A percentile compares a stretch with the other conserved stretches of the same genome.
Conservation (phyloP, 495 filamentous ascomycete species). For the Tuber umbilicatum region DNA sequence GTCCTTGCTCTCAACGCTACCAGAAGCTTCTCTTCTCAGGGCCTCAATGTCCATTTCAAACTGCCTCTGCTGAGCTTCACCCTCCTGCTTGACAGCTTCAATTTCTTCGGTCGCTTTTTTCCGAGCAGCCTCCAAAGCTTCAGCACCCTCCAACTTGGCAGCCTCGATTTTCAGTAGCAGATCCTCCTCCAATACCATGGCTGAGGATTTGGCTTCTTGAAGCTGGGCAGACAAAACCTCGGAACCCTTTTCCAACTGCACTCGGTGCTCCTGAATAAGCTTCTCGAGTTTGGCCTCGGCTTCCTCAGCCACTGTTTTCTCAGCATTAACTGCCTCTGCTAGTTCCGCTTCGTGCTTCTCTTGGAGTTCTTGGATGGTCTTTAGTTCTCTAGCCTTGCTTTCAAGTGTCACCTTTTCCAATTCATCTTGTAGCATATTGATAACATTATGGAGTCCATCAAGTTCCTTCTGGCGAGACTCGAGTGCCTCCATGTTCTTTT, state of each 20-base stretch:
- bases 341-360: constrained; percentile 42
- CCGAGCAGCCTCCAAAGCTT: constrained; percentile 26
- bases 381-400: constrained; percentile 44
- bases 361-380: constrained; percentile 46
- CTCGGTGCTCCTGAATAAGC: constrained; percentile 35
- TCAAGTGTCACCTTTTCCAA: constrained; percentile 45
- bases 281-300: constrained; percentile 32
- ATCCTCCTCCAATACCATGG: constrained; percentile 28
- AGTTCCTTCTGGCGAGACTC: constrained; percentile 38
- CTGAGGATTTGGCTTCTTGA: constrained; percentile 19
- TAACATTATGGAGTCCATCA: constrained; percentile 46
- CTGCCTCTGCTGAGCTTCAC: constrained; percentile 12
- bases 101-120: constrained; percentile 22
- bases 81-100: constrained; percentile 20
- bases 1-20: constrained; percentile 29
- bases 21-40: constrained; percentile 21
- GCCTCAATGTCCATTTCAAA: constrained; percentile 24
- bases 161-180: constrained; percentile 22
- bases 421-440: constrained; percentile 47
- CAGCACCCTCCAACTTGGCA: constrained; percentile 23
- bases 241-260: constrained; percentile 35
- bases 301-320: constrained; percentile 24
- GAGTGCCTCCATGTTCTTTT: constrained; percentile 45
- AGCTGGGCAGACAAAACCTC: constrained; percentile 26
- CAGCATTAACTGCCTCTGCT: constrained; percentile 19